Evolutionary conservation across 2,329 filamentous ascomycete species (phyloP).

Genomic region (Diaporthe citrichinensis): DNA sequence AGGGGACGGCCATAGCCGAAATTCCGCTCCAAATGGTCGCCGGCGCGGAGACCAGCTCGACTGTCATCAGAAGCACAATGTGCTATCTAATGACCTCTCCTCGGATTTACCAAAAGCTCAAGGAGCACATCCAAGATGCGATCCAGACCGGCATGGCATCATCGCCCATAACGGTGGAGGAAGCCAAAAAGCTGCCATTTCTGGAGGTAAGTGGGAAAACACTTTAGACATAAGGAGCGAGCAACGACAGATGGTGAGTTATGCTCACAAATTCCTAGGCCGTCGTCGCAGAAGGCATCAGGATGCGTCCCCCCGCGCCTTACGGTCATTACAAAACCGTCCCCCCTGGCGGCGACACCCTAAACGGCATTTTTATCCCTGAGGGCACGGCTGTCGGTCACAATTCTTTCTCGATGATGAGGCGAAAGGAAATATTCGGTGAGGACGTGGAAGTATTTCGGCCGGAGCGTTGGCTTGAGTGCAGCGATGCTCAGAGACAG

Average conservation of each 20-base stretch:
- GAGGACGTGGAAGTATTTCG: slow-evolving; percentile 70
- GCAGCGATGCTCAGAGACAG: slow-evolving; percentile 54
- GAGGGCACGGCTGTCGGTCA: slow-evolving; percentile 31
- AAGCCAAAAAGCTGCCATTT: slow-evolving; percentile 49
- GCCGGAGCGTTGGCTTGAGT: slow-evolving; percentile 70
- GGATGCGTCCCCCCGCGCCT: slow-evolving; percentile 52
- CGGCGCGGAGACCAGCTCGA: slow-evolving; percentile 66
- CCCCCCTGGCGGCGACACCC: slow-evolving; percentile 18
- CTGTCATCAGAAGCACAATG: slow-evolving; percentile 59
- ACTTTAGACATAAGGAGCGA: not conserved
- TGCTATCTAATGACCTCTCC: slow-evolving; percentile 42
- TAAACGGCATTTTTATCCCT: slow-evolving; percentile 18
- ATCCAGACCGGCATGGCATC: slow-evolving; percentile 15
- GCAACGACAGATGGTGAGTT: too few species aligned
- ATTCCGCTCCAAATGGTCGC: slow-evolving; percentile 52
- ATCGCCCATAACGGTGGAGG: slow-evolving; percentile 42
- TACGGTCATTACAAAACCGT: slow-evolving; percentile 41
- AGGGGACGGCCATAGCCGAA: slow-evolving; percentile 58
- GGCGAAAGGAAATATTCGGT: slow-evolving; percentile 51
- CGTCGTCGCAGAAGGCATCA: slow-evolving; percentile 55
- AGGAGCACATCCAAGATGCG: slow-evolving; percentile 39
- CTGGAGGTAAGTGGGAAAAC: slow-evolving; percentile 43
- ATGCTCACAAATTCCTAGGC: not conserved
- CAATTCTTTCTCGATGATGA: slow-evolving; percentile 31
- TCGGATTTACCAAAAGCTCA: slow-evolving; percentile 37